Percentiles rank a stretch among this genome's conserved stretches.
phyloP scores from a whole-genome alignment of 2,329 filamentous ascomycete genomes.

The Zopfia rhizophila region DNA sequence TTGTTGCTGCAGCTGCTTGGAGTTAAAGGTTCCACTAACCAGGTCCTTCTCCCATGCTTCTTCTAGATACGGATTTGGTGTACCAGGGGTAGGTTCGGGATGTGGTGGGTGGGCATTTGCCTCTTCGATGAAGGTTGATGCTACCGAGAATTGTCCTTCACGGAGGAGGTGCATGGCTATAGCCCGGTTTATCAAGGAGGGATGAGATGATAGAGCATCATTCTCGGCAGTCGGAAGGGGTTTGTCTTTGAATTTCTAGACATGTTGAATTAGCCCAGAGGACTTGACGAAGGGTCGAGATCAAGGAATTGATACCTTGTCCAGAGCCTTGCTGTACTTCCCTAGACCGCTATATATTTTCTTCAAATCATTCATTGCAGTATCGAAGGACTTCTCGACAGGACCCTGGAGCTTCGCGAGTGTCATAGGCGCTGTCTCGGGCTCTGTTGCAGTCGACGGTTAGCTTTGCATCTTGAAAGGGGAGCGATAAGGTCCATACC shows the following conservation, averaged over 20 bases:
- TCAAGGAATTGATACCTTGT: slow-evolving; percentile 75
- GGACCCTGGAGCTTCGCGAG: slow-evolving; percentile 88
- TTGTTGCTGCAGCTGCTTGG: slow-evolving; percentile 76
- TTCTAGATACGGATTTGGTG: slow-evolving; percentile 42
- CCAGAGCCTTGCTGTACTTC: slow-evolving; percentile 84
- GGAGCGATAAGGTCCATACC: slow-evolving; percentile 52
- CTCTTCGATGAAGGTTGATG: slow-evolving; percentile 85
- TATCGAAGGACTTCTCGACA: slow-evolving; percentile 81
- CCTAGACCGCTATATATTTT: slow-evolving; percentile 84
- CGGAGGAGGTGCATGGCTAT: slow-evolving; percentile 97
- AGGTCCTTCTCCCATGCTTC: slow-evolving; percentile 56
- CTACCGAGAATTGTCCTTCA: slow-evolving; percentile 91
- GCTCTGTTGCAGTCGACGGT: slow-evolving; percentile 60
- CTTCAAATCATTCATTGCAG: slow-evolving; percentile 82
- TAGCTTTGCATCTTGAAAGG: slow-evolving; percentile 37
- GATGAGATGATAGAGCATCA: slow-evolving; percentile 80
- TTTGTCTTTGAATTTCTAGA: slow-evolving; percentile 69
- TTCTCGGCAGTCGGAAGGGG: slow-evolving; percentile 79
- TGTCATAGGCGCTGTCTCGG: slow-evolving; percentile 75
- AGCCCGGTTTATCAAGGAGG: slow-evolving; percentile 85
- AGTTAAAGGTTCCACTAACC: slow-evolving; percentile 68
- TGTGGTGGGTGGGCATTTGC: slow-evolving; percentile 60
- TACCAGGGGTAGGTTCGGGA: slow-evolving; percentile 49
- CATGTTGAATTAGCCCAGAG: not conserved
- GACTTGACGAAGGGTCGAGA: not conserved